Percentiles rank a stretch among this genome's conserved stretches.
phyloP scores from a whole-genome alignment of 306 rosid species.

The Lathyrus aphaca region DNA sequence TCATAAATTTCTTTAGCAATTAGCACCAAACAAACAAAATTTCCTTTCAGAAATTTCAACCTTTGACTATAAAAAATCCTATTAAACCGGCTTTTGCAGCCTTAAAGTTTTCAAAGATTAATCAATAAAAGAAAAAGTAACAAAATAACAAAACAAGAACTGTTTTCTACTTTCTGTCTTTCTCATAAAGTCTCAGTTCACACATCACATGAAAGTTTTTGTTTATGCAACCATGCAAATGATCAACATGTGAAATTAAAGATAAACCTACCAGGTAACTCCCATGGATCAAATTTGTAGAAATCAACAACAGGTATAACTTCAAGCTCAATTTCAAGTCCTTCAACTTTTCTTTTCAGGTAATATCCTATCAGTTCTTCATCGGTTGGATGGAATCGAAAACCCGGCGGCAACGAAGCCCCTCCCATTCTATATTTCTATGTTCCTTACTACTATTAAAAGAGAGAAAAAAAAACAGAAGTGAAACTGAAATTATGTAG shows the following conservation, averaged over 20 bases:
- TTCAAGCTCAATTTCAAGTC: slow-evolving; percentile 86
- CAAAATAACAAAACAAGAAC: slow-evolving; percentile 19
- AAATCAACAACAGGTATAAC: slow-evolving; percentile 85
- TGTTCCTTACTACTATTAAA: slow-evolving; percentile 23
- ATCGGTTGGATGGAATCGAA: slow-evolving; percentile 89
- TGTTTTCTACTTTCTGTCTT: slow-evolving; percentile 35
- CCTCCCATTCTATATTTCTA: slow-evolving; percentile 43
- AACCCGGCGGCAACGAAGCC: slow-evolving; percentile 76
- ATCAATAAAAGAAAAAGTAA: slow-evolving; percentile 19
- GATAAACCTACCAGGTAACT: slow-evolving; percentile 89
- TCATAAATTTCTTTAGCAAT: slow-evolving; percentile 13
- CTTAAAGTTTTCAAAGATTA: slow-evolving; percentile 5
- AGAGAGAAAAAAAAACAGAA: background rate
- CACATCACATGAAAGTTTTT: slow-evolving; percentile 21
- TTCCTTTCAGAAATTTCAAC: background rate
- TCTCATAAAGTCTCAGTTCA: slow-evolving; percentile 47
- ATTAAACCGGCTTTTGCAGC: slow-evolving; percentile 22
- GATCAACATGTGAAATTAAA: slow-evolving; percentile 25
- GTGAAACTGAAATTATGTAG: background rate
- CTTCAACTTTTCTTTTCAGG: slow-evolving; percentile 76
- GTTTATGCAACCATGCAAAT: slow-evolving; percentile 14
- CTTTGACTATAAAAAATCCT: slow-evolving; percentile 35
- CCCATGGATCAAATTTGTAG: slow-evolving; percentile 96
- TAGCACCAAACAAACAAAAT: too few species aligned
- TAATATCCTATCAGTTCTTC: slow-evolving; percentile 85